Conservation (phyloP, 495 filamentous ascomycete genomes). For the Rusavskia elegans region DNA sequence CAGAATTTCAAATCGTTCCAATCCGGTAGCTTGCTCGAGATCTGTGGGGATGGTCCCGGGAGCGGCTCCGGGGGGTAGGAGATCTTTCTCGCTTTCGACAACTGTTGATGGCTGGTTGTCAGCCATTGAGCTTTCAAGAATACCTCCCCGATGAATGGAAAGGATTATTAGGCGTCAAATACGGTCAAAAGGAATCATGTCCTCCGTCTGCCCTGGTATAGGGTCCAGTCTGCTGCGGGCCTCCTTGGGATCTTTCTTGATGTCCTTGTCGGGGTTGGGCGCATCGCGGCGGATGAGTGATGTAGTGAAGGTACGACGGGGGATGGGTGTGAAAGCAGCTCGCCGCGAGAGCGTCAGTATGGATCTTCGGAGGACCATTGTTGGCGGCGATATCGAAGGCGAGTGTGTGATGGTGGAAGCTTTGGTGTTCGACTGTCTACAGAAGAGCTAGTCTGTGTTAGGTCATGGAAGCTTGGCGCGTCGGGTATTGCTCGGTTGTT, state of each 20-base stretch:
- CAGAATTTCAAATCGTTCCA: constrained; percentile 95
- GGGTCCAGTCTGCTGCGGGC: not conserved
- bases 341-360: constrained; percentile 57
- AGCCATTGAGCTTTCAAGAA: not conserved
- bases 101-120: constrained; percentile 36
- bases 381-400: constrained; percentile 9
- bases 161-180: constrained; percentile 11
- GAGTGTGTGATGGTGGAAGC: not conserved
- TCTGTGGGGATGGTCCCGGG: constrained; percentile 82
- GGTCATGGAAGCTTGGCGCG: too few species aligned
- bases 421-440: too few species aligned
- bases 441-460: too few species aligned
- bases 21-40: constrained; percentile 83
- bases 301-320: constrained; percentile 27
- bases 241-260: constrained; percentile 5
- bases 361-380: constrained; percentile 76
- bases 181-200: constrained; percentile 13
- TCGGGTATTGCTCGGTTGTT: too few species aligned
- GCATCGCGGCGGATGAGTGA: constrained; percentile 5
- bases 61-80: constrained; percentile 64
- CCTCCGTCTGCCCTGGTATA: constrained; percentile 8
- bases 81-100: constrained; percentile 64
- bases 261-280: constrained; percentile 3
- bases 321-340: constrained; percentile 34
- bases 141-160: not conserved